phyloP scores from a whole-genome alignment of 2,329 filamentous ascomycete species.

The Pleurostoma richardsiae region DNA sequence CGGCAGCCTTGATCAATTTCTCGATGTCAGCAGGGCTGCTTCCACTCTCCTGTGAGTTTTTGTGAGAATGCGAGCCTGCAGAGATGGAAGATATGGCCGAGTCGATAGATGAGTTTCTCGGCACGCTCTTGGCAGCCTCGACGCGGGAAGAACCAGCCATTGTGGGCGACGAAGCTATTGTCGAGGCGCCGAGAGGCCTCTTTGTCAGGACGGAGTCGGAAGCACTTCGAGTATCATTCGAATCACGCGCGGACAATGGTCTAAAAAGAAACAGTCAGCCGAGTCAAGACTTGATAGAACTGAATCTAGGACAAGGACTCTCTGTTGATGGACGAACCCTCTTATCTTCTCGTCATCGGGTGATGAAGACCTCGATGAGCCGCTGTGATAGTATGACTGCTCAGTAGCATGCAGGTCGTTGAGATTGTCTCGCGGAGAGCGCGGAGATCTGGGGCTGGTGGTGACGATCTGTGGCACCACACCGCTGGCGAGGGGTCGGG shows the following conservation, averaged over 20 bases:
- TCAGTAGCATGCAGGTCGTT: conserved; percentile 12
- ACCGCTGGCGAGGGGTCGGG: conserved; percentile 12
- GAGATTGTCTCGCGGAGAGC: conserved; percentile 9
- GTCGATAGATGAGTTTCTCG: conserved; percentile 85
- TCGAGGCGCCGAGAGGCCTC: conserved; percentile 35
- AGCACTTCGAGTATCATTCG: conserved; percentile 46
- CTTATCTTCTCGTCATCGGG: conserved; percentile 20
- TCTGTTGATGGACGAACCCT: conserved; percentile 17
- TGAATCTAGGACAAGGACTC: too few relatives aligned
- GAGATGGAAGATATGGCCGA: conserved; percentile 82
- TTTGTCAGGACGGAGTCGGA: conserved; percentile 35
- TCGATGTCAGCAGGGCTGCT: conserved; percentile 70
- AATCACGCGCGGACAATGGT: conserved; percentile 18
- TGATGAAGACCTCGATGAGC: conserved; percentile 26
- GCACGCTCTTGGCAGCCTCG: conserved; percentile 33
- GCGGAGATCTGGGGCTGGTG: conserved; percentile 18
- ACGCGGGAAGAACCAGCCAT: conserved; percentile 44
- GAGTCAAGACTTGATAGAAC: background rate
- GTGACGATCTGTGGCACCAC: conserved; percentile 25
- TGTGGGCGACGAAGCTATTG: conserved; percentile 27
- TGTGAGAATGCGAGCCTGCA: conserved; percentile 51
- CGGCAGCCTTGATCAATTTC: conserved; percentile 74
- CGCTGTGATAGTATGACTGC: conserved; percentile 30
- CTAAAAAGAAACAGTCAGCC: conserved; percentile 14
- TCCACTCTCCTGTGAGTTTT: conserved; percentile 51